Evolutionary conservation across 805 yeast genomes (phyloP), one percentile per base, ranked within the genome.

Genomic region (Candida germanica): DNA sequence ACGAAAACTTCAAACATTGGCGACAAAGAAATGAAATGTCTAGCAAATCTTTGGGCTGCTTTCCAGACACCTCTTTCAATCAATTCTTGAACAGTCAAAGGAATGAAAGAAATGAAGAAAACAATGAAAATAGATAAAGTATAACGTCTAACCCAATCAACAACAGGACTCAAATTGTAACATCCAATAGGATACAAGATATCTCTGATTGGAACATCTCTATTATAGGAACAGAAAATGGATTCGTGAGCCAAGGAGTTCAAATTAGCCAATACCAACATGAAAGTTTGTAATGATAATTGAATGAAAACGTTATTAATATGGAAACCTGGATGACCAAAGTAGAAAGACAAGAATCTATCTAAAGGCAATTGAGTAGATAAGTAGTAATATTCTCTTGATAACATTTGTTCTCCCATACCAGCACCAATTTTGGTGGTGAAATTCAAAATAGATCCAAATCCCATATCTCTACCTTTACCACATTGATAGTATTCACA

Each of bases 351-450:
- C 40, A 84, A 61, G 63, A 85, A 84, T 49, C 93, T 68, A 52
- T 85, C 93, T 43, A 84, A 61, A 2, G 91, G 87, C 24, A 85
- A 63, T 44, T 82, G 87, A 2, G 88, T 79, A 1, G 89, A 84
- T 43, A 85, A 66, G 53, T 84, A 83, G 57, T 77, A 85, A 58
- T 84, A 84, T 55, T 85, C 94, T 49, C 94, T 70, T 3, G 91
- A 83, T 38, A 85, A 68, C 77, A 83, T 79, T 54, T 85, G 94
- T 52, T 85, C 94, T 31, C 93, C 91, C 94, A 85, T 85, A 40
- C 93, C 94, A 36, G 93, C 87, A 31, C 94, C 94, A 58, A 85
- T 84, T 53, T 85, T 85, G 15, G 91, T 81, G 5, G 86, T 83
- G 61, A 85, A 85, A 56, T 83, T 84, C 58, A 83, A 71, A 51